phyloP scores from a whole-genome alignment of 1,284 basidiomycete species.

The Phellinidium pouzarii region DNA sequence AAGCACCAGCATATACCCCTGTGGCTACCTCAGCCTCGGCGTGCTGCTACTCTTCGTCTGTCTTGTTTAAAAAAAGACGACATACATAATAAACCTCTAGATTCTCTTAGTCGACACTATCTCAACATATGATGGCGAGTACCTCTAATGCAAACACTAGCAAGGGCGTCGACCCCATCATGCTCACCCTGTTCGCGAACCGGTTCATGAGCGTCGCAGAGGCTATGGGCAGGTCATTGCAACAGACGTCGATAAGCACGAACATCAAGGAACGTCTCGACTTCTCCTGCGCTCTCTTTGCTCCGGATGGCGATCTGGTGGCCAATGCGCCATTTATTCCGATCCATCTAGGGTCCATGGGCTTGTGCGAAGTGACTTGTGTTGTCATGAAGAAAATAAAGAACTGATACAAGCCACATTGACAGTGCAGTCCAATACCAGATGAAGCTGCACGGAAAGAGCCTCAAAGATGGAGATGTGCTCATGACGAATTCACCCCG shows the following conservation, averaged over 20 bases:
- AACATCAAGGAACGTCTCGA: conserved; percentile 89
- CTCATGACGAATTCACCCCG: conserved; percentile 87
- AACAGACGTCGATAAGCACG: conserved; percentile 86
- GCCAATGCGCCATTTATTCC: conserved; percentile 88
- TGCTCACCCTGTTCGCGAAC: conserved; percentile 86
- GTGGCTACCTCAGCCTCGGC: too few relatives aligned
- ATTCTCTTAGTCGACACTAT: neutral
- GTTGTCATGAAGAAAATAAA: neutral
- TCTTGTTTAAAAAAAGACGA: too few relatives aligned
- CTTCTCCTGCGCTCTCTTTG: conserved; percentile 87
- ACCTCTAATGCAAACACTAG: neutral
- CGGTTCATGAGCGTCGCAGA: conserved; percentile 91
- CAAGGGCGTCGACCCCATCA: conserved; percentile 69
- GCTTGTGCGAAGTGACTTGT: conserved; percentile 58
- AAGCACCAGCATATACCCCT: too few relatives aligned
- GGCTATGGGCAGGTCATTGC: conserved; percentile 86
- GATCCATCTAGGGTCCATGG: conserved; percentile 78
- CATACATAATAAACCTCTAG: too few relatives aligned
- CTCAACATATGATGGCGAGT: neutral
- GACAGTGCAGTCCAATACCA: conserved; percentile 83
- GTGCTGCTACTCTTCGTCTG: too few relatives aligned
- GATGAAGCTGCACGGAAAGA: conserved; percentile 65
- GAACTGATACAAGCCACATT: neutral
- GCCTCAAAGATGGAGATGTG: conserved; percentile 80
- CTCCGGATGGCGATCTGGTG: conserved; percentile 85